Conservation (phyloP, 73 alveolate genomes). For the Paramecium octaurelia region DNA sequence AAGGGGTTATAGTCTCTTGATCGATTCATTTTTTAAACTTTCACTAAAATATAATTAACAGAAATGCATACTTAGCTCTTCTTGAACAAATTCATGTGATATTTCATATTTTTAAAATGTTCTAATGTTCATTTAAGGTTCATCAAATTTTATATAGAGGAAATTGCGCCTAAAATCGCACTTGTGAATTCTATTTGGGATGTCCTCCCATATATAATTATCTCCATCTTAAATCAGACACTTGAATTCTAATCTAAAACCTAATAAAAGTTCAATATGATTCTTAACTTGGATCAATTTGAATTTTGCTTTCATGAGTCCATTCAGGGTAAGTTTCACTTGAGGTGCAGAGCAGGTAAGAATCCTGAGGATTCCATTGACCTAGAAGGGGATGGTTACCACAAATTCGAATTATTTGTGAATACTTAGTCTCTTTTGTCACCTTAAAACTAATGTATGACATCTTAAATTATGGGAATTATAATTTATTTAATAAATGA, state of each 20-base stretch:
- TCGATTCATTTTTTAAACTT: neutral
- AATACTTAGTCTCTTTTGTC: neutral
- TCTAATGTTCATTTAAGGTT: neutral
- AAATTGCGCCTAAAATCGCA: neutral
- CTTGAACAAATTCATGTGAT: conserved; percentile 17
- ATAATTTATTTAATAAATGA: neutral
- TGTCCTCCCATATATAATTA: neutral
- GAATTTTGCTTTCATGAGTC: neutral
- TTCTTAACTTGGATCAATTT: neutral
- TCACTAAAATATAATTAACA: neutral
- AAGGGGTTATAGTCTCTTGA: neutral
- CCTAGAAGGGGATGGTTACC: conserved; percentile 23
- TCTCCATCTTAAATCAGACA: neutral
- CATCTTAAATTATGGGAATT: neutral
- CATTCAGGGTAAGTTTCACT: neutral
- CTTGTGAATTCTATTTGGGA: neutral
- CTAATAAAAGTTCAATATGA: neutral
- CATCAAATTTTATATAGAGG: neutral
- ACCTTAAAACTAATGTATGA: conserved; percentile 41
- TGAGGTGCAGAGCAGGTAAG: neutral
- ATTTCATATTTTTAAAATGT: conserved; percentile 14
- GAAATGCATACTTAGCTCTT: neutral
- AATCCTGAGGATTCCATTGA: neutral
- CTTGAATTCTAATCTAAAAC: conserved; percentile 10
- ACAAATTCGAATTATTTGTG: neutral